These are phyloP conservation scores for Cytospora paraplurivora DNA, from an alignment of 2,329 filamentous ascomycete genomes.

Conservation along the genomic window DNA sequence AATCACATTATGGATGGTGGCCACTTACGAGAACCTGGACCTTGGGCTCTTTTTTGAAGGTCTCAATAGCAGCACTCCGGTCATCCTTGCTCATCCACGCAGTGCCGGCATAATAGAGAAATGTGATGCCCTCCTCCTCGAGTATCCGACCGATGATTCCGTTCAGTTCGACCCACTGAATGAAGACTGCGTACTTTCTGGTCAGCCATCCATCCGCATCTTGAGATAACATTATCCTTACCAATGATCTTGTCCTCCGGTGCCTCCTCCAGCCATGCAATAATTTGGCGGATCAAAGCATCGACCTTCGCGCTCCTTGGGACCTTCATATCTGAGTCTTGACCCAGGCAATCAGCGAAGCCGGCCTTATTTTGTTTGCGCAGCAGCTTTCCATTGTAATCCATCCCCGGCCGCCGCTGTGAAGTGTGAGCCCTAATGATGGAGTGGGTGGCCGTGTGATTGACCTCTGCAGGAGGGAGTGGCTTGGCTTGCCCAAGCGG, in stretches of 20 bases:
- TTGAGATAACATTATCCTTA: background rate
- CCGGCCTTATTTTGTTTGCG: background rate
- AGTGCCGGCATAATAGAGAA: constrained; percentile 44
- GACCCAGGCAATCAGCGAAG: background rate
- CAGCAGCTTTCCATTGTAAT: constrained; percentile 5
- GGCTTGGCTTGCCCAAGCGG: background rate
- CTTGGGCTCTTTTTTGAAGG: background rate
- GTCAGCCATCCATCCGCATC: background rate
- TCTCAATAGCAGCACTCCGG: background rate
- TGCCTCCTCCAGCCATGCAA: background rate
- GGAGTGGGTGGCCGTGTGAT: too few relatives aligned
- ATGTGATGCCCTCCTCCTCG: constrained; percentile 34
- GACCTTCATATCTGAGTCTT: background rate
- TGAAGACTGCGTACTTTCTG: constrained; percentile 36
- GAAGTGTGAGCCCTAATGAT: background rate
- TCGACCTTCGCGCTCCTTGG: constrained; percentile 5
- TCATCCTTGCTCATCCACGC: constrained; percentile 23
- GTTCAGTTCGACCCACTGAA: constrained; percentile 38
- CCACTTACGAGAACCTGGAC: constrained; percentile 9
- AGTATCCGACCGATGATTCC: constrained; percentile 43
- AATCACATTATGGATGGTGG: background rate
- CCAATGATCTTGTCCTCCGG: constrained; percentile 9
- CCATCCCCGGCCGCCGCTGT: background rate
- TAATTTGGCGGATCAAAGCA: background rate
- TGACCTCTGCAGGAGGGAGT: background rate